Evolutionary conservation across 495 filamentous ascomycete species (phyloP), one percentile per base, ranked within the genome.

Genomic region (Talaromyces adpressus): DNA sequence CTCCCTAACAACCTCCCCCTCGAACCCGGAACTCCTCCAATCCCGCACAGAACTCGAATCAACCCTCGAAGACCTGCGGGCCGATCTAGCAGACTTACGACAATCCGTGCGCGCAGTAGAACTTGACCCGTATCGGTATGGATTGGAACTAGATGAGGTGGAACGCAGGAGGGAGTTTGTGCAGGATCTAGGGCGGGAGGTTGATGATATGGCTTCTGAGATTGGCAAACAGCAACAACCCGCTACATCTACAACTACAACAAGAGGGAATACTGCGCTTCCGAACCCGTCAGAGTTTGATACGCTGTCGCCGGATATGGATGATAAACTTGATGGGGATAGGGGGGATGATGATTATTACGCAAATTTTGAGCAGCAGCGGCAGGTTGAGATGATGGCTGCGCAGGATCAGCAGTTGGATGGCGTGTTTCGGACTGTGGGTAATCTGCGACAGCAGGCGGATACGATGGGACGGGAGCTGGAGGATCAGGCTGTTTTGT

Each of bases 371-470:
- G 95, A 98, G 81, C 89, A 96, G 71, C 87, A 96, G 75, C 83
- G 94, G 68, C 94, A 98, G 77, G 64, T 87, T 69, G 85, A 91
- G 79, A 87, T 98, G 72, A 93, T 98, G 89, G 86, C 89, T 69
- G 93, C 96, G 74, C 94, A 98, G 78, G 95, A 98, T 72, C 81
- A 94, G 79, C 87, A 91, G 66, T 79, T 98, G 6, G 93, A 97
- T 73, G 90, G 90, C 3, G 95, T 98, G 49, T 96, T 91, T 70
- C 84, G 86, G 67, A 98, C 94, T 2, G 94, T 98, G 39, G 93
- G 91, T 0, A 97, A 91, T 69, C 71, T 98, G 69, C 78, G 92
- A 59, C 80, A 89, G 72, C 93, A 97, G 80, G 95, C 95, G 16
- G 86, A 94, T 76, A 88, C 89, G 65, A 98, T 98, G 93, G 93